Evolutionary conservation across 2,329 filamentous ascomycete species (phyloP), one percentile per base, ranked within the genome.

Genomic region (Cryoendolithus antarcticus): DNA sequence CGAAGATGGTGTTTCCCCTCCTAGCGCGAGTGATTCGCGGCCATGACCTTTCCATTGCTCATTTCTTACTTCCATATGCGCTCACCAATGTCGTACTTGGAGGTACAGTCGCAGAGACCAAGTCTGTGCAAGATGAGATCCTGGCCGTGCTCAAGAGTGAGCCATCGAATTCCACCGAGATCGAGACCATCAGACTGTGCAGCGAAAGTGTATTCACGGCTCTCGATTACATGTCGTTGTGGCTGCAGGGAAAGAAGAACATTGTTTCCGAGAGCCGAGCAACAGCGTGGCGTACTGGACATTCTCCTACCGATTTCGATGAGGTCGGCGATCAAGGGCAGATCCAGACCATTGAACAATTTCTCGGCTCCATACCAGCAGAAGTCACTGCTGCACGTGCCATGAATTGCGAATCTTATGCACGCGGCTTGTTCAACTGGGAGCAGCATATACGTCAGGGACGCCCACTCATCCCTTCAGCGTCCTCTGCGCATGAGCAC

Each of bases 151-250:
- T 98, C n/a, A 70, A 71, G 30, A 63, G 74, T 37, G 70, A 84
- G 47, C 70, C 73, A 27, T 60, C 71, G n/a, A 60, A 63, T 13
- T 62, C 66, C 19, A 58, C 62, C 11, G 74, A 82, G 48, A 74
- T 73, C 36, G 84, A 94, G 48, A 80, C 85, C 37, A 74, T 86
- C 52, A 84, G 89, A 53, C 69, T 83, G 38, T 94, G 83, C 56
- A 94, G 85, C 53, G 86, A 96, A 82, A 86, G 82, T 41, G 80
- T 95, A 2, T 98, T 98, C 58, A 76, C 81, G 34, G 75, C 93
- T 3, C 70, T 98, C 0, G 93, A 98, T 58, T 96, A 98, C 58
- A 74, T 89, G 44, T 86, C 86, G 54, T 74, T 81, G 47, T 98
- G 89, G 86, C 66, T 93, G 15, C 86, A 94, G 51, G 75, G 80